Percentiles rank a stretch among this genome's conserved stretches.
Evolutionary conservation across 108 stramenopile species (phyloP).

Genomic region (Stephanodiscus triporus): DNA sequence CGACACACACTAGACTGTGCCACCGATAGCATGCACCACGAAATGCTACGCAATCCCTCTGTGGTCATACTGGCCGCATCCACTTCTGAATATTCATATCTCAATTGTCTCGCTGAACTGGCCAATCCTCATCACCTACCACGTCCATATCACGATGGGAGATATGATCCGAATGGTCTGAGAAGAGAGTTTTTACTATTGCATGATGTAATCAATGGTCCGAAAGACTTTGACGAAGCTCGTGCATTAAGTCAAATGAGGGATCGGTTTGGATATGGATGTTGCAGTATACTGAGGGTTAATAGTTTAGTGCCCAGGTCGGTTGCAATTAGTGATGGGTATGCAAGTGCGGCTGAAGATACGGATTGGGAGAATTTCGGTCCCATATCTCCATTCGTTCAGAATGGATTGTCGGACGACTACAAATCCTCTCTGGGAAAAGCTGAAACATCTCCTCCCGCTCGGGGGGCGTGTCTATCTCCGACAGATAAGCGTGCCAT

Average conservation of each 20-base stretch:
- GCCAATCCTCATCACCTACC: conserved; percentile 70
- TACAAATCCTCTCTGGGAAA: conserved; percentile 15
- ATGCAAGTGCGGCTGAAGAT: conserved; percentile 52
- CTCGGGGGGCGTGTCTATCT: conserved; percentile 53
- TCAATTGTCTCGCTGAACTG: conserved; percentile 43
- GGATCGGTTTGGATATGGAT: conserved; percentile 67
- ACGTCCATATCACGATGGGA: conserved; percentile 59
- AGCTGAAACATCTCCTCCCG: conserved; percentile 7
- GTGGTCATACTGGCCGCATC: conserved; percentile 41
- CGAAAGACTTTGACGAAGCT: conserved; percentile 57
- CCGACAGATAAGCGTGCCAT: conserved; percentile 65
- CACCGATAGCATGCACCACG: conserved; percentile 57
- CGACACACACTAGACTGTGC: conserved; percentile 73
- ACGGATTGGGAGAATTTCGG: conserved; percentile 55
- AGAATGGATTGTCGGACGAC: conserved; percentile 10
- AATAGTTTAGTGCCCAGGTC: conserved; percentile 59
- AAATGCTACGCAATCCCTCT: conserved; percentile 42
- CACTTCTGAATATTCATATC: conserved; percentile 27
- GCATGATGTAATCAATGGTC: conserved; percentile 74
- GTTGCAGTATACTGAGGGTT: conserved; percentile 62
- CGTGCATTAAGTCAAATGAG: conserved; percentile 45
- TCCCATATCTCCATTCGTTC: conserved; percentile 39
- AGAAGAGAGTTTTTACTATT: conserved; percentile 76
- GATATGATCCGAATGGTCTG: conserved; percentile 66
- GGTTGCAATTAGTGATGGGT: conserved; percentile 49